Conservation (phyloP, 1,139 yeast species). For the Sugiyamaella castrensis region DNA sequence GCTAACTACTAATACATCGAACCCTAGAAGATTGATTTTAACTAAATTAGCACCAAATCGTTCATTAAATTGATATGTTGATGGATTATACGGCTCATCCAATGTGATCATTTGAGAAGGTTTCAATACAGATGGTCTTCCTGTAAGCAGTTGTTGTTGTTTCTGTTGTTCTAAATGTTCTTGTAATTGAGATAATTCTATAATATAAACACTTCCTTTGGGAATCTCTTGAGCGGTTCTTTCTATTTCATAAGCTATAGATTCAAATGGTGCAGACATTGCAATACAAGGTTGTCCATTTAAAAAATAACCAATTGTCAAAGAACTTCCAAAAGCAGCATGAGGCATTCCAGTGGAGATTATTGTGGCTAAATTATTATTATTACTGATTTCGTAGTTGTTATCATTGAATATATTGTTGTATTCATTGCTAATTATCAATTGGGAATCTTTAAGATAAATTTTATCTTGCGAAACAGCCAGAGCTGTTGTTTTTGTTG, state of each 20-base stretch:
- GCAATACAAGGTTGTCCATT: conserved; percentile 42
- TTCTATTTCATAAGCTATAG: conserved; percentile 6
- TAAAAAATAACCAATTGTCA: conserved; percentile 43
- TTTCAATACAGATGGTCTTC: background rate
- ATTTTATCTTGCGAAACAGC: background rate
- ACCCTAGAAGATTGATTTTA: conserved; percentile 22
- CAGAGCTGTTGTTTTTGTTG: background rate
- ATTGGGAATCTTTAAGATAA: background rate
- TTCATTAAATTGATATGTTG: conserved; percentile 18
- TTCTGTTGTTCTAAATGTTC: background rate
- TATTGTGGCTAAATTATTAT: conserved; percentile 16
- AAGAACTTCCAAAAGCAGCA: conserved; percentile 42
- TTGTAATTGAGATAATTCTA: conserved; percentile 16
- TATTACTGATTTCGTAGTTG: background rate
- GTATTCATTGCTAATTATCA: background rate
- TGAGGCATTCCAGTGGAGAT: conserved; percentile 28
- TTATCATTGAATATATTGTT: no score
- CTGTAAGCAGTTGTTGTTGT: background rate
- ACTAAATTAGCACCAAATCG: conserved; percentile 35
- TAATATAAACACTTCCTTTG: conserved; percentile 26
- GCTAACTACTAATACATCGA: conserved; percentile 32
- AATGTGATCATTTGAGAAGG: conserved; percentile 6
- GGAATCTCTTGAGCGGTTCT: conserved; percentile 16
- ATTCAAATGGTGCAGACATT: conserved; percentile 49
- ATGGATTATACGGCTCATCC: conserved; percentile 4